These are phyloP conservation scores for Nectriaceae sp. DNA, from an alignment of 2,329 filamentous ascomycete species.

Conservation along the genomic window DNA sequence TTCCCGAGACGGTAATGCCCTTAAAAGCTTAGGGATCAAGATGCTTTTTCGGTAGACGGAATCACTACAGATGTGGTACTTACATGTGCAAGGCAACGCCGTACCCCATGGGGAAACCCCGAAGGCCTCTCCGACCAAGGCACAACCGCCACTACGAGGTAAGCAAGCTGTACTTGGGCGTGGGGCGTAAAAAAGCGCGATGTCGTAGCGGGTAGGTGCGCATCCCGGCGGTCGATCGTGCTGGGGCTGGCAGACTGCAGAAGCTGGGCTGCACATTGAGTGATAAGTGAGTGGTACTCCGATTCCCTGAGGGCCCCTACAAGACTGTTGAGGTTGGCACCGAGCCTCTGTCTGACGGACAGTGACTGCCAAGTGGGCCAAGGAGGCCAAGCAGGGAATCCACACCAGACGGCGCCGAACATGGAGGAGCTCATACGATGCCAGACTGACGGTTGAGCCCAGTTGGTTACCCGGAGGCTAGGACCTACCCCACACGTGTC, in stretches of 20 bases:
- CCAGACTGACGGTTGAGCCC: slow-evolving; percentile 16
- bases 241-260: neutral
- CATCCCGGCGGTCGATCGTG: slow-evolving; percentile 6
- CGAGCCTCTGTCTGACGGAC: too few relatives aligned
- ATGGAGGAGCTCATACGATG: slow-evolving; percentile 21
- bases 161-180: neutral
- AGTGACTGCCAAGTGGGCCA: neutral
- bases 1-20: neutral
- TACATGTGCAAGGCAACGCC: neutral
- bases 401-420: slow-evolving; percentile 1
- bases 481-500: slow-evolving; percentile 26
- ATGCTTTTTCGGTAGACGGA: too few relatives aligned
- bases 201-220: neutral
- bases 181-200: neutral
- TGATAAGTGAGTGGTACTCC: neutral
- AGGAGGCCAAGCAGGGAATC: neutral
- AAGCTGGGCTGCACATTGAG: neutral
- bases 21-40: neutral
- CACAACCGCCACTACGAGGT: too few relatives aligned
- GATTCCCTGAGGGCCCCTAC: too few relatives aligned
- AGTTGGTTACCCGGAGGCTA: slow-evolving; percentile 17
- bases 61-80: too few relatives aligned
- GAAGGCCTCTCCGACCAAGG: neutral
- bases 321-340: too few relatives aligned
- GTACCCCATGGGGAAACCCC: slow-evolving; percentile 10